Base-by-base conservation (phyloP, 2,329 filamentous ascomycete species). In the Xylariales sp. region DNA sequence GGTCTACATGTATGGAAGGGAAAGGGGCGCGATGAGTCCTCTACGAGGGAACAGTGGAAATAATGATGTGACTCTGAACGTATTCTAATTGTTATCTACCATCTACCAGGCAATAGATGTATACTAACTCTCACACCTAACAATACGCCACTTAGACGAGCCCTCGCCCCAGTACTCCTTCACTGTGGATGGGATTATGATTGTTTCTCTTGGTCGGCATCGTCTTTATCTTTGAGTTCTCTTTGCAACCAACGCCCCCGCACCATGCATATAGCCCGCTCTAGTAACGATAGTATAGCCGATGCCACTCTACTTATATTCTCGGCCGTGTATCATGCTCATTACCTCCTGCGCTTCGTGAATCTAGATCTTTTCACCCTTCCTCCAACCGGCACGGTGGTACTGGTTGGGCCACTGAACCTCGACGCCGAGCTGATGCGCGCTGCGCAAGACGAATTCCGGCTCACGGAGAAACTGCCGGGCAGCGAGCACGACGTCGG, bases 381-480 rank as follows among this genome's bases (percentile, higher is more conserved):
- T 75, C 32, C 58, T 64, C 72, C 79, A 80, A 9, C 70, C 71
- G 1, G 80, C 82, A 9, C 82, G 78, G 34, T 77, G 72, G 72
- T 88, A 88, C 77, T 97, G 93, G 71, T 89, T 88, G 0, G 93
- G 88, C 87, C 90, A 91, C 73, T 90, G 83, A 5, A 94, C 88
- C 65, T 88, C 82, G 3, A 94, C 89, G 9, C 87, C 89, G 39
- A 97, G 82, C 71, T 93, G 87, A 68, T 92, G 86, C 0, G 93
- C 94, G 69, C 88, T 90, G 41, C 87, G 85, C 80, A 93, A 88
- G 8, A 93, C 91, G 76, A 94, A 89, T 65, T 92, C 90, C 0
- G 94, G 92, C 76, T 97, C 93, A 78, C 93, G 89, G 81, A 97
- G 84, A 80, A 96, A 96, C 75, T 91, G 90, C 64, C 93, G 85